Conservation (phyloP, 2,329 filamentous ascomycete genomes). For the Sporothrix mexicana region DNA sequence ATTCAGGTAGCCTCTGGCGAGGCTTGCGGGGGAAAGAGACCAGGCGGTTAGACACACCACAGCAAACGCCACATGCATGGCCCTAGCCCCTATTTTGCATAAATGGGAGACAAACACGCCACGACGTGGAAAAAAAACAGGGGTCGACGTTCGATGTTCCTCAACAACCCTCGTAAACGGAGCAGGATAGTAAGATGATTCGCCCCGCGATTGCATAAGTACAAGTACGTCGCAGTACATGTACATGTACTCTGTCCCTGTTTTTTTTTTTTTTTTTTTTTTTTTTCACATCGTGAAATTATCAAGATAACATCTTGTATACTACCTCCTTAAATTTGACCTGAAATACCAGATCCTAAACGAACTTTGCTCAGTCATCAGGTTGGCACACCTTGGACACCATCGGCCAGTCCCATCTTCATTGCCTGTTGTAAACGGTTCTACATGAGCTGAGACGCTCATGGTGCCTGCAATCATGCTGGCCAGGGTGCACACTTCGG, state of each 20-base stretch:
- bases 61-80: conserved; percentile 1
- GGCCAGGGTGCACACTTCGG: background rate
- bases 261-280: background rate
- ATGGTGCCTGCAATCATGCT: background rate
- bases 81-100: conserved; percentile 1
- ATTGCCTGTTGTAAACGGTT: background rate
- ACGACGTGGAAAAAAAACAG: background rate
- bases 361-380: background rate
- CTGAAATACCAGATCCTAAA: background rate
- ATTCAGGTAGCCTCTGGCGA: background rate
- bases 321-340: background rate
- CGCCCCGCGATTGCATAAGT: too few species aligned
- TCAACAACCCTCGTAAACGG: too few species aligned
- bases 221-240: too few species aligned
- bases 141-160: background rate
- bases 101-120: background rate
- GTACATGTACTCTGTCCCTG: background rate
- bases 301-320: too few species aligned
- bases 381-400: background rate
- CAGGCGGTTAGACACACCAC: background rate
- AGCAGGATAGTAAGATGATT: too few species aligned
- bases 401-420: background rate
- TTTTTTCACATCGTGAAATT: background rate
- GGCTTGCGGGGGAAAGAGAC: background rate
- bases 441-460: background rate